A percentile compares a stretch with the other conserved stretches of the same genome.
These are phyloP conservation scores for Camillea tinctor DNA, from an alignment of 2,329 filamentous ascomycete species.

Conservation along the genomic window DNA sequence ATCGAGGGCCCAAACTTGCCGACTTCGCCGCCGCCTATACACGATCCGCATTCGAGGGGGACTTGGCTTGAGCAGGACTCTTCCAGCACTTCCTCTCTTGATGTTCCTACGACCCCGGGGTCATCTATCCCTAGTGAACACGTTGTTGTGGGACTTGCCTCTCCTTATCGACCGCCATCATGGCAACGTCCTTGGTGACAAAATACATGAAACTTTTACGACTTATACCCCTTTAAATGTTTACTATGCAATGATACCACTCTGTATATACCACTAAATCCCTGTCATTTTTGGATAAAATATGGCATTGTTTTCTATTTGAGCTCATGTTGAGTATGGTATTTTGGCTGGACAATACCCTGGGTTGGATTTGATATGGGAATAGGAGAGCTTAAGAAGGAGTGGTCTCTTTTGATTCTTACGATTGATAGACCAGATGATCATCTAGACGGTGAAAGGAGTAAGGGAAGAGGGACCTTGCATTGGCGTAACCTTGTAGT, in stretches of 20 bases:
- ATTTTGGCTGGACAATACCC: neutral
- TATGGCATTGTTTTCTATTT: neutral
- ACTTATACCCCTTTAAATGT: neutral
- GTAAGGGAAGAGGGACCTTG: neutral
- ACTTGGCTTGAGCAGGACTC: constrained; percentile 28
- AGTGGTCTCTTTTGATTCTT: neutral
- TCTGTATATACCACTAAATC: neutral
- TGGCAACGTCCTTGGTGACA: constrained; percentile 1
- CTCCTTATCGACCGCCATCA: neutral
- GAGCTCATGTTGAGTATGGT: neutral
- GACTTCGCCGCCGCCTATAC: constrained; percentile 4
- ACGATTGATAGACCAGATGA: neutral
- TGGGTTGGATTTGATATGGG: neutral
- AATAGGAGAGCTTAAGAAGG: neutral
- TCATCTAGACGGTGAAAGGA: neutral
- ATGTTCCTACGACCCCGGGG: neutral
- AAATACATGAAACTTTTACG: neutral
- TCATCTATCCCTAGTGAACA: neutral
- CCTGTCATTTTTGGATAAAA: neutral
- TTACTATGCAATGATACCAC: neutral
- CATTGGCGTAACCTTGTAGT: neutral
- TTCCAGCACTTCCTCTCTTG: constrained; percentile 21
- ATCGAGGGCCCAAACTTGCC: constrained; percentile 32
- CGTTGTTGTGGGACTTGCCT: neutral
- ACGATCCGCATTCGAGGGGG: constrained; percentile 9